Base-by-base conservation (phyloP, 306 rosid genomes). In the Gillenia trifoliata region DNA sequence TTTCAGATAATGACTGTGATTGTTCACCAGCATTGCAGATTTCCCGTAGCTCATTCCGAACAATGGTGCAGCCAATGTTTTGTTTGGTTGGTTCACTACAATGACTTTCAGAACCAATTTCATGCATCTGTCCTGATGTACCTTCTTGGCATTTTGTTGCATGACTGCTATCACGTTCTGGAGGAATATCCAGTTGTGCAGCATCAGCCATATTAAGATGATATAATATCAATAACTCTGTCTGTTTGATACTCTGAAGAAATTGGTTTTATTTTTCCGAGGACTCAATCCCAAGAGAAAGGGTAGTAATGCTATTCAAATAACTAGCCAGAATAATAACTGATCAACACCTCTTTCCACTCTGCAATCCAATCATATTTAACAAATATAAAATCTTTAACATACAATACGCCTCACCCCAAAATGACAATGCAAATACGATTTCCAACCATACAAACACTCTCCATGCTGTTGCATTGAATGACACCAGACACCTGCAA, bases 71-170 rank as follows among this genome's bases (percentile, higher is more conserved):
- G 34, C 72, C 85, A 28, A 80, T 70, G 76, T 30, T 34, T 71
- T 80, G 77, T 56, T 81, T 86, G 28, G 82, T 70, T 61, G 83
- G 73, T 55, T 79, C 89, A 78, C 75, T 30, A 33, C 68, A 81
- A 19, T 71, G 80, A 69, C 73, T 65, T 79, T 79, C 90, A 12
- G 47, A 66, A 74, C 78, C 81, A 67, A 75, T 33, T 49, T 70
- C 75, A 50, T 49, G 74, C 79, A 79, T 75, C 74, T 70, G 63
- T n/a, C 78, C 85, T 12, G 74, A n/a, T 10, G 75, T 66, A 66
- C 64, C 73, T 63, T 80, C 62, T 50, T 57, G 74, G 70, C 73
- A 61, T 19, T 81, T 78, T 85, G 75, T 76, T 49, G 69, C 78
- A 73, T 75, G 75, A 78, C 80, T 34, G 67, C 65, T 80, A 81